Evolutionary conservation across 2,329 filamentous ascomycete genomes (phyloP).

Genomic region (Albifimbria verrucaria): DNA sequence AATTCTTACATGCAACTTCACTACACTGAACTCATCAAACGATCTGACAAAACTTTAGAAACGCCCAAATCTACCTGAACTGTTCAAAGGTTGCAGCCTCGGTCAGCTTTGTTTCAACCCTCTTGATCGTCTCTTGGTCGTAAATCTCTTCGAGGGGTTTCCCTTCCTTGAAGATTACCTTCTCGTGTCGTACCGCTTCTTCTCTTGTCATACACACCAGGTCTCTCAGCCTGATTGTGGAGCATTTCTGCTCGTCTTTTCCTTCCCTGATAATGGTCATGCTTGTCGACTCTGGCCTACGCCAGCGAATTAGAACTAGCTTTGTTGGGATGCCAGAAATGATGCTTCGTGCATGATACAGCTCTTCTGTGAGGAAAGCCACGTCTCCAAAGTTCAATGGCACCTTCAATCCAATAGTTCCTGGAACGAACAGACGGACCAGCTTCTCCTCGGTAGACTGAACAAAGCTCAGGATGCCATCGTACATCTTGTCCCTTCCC

Average conservation of each 20-base stretch:
- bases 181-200: conserved; percentile 77
- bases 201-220: conserved; percentile 93
- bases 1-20: too few relatives aligned
- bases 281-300: conserved; percentile 58
- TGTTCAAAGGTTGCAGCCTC: conserved; percentile 64
- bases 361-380: conserved; percentile 84
- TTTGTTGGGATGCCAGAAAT: conserved; percentile 79
- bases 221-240: conserved; percentile 65
- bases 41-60: neutral
- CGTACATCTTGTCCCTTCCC: conserved; percentile 86
- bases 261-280: conserved; percentile 58
- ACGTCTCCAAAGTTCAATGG: conserved; percentile 78
- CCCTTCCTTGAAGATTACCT: conserved; percentile 68
- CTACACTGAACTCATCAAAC: neutral
- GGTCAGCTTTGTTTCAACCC: conserved; percentile 62
- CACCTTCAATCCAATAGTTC: conserved; percentile 67
- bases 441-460: conserved; percentile 79
- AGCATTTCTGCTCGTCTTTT: conserved; percentile 72
- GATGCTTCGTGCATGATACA: conserved; percentile 78
- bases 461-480: conserved; percentile 71
- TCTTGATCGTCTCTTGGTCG: conserved; percentile 60
- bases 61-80: conserved; percentile 31
- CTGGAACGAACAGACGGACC: conserved; percentile 40
- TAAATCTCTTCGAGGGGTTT: conserved; percentile 73
- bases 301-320: conserved; percentile 78